phyloP scores from a whole-genome alignment of 148 eudicot species.

The Polygonum maritimum region DNA sequence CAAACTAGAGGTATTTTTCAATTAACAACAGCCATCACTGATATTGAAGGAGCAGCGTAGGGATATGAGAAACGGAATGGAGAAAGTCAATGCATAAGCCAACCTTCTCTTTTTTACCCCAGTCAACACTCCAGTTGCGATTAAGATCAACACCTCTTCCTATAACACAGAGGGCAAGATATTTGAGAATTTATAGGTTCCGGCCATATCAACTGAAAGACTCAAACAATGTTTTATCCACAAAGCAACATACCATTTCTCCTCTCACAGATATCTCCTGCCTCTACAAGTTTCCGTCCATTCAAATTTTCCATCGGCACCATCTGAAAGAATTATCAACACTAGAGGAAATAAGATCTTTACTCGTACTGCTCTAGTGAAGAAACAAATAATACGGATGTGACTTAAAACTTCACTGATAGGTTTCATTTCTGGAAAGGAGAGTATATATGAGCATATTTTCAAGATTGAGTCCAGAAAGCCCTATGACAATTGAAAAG shows the following conservation, averaged over 20 bases:
- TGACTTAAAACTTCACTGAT: background rate
- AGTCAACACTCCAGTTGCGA: slow-evolving; percentile 98
- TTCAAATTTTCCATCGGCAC: slow-evolving; percentile 91
- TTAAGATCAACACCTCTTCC: slow-evolving; percentile 99
- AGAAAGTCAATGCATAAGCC: slow-evolving; percentile 7
- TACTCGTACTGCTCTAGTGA: background rate
- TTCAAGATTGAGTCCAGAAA: background rate
- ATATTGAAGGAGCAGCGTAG: background rate
- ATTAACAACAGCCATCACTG: background rate
- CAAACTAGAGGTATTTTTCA: background rate
- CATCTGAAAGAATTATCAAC: slow-evolving; percentile 33
- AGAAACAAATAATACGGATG: background rate
- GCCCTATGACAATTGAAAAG: background rate
- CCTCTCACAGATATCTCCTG: slow-evolving; percentile 93
- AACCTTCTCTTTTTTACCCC: slow-evolving; percentile 99
- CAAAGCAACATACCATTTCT: slow-evolving; percentile 58
- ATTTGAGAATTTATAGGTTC: background rate
- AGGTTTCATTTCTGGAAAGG: background rate
- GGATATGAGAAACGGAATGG: background rate
- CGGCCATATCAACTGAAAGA: background rate
- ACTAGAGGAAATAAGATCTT: background rate
- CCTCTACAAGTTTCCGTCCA: slow-evolving; percentile 92
- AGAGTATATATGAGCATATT: background rate
- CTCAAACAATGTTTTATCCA: background rate
- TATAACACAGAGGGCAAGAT: slow-evolving; percentile 28